A percentile compares a stretch with the other conserved stretches of the same genome.
phyloP scores from a whole-genome alignment of 371 early-diverging fungal genomes.

The Syncephalastrum contaminatum region DNA sequence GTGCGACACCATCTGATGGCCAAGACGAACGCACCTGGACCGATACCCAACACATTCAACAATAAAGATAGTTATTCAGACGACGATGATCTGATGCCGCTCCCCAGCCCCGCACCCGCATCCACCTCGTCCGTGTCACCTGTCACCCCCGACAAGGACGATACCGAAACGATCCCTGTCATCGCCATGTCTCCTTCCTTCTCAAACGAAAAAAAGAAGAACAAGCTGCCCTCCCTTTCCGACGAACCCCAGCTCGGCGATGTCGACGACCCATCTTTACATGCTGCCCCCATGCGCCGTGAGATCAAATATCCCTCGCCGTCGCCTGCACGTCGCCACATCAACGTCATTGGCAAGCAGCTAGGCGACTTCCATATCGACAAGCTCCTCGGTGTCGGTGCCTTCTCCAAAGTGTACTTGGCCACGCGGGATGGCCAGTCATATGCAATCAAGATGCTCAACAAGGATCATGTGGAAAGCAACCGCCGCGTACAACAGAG shows the following conservation, averaged over 20 bases:
- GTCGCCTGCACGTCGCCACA: constrained; percentile 17
- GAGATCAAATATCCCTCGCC: constrained; percentile 13
- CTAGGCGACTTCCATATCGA: constrained; percentile 32
- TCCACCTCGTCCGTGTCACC: constrained; percentile 15
- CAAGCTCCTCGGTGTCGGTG: constrained; percentile 41
- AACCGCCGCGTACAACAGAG: constrained; percentile 45
- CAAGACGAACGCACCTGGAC: too few species aligned
- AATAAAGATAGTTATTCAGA: too few species aligned
- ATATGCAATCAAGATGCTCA: constrained; percentile 44
- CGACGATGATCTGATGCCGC: constrained; percentile 29
- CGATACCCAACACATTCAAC: too few species aligned
- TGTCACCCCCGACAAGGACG: constrained; percentile 15
- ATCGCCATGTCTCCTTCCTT: constrained; percentile 29
- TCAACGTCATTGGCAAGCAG: constrained; percentile 33
- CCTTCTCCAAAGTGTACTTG: constrained; percentile 49
- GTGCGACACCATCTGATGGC: too few species aligned
- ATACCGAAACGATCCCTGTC: constrained; percentile 27
- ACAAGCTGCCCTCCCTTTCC: constrained; percentile 29
- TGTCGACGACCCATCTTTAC: constrained; percentile 13
- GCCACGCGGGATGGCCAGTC: constrained; percentile 17
- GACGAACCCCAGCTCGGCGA: constrained; percentile 42
- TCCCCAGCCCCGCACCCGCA: constrained; percentile 35
- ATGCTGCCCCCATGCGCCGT: constrained; percentile 16
- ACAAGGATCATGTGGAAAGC: constrained; percentile 32
- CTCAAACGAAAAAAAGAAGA: constrained; percentile 19